Conservation (phyloP, 208 protist genomes). For the Trypanosoma brucei region DNA sequence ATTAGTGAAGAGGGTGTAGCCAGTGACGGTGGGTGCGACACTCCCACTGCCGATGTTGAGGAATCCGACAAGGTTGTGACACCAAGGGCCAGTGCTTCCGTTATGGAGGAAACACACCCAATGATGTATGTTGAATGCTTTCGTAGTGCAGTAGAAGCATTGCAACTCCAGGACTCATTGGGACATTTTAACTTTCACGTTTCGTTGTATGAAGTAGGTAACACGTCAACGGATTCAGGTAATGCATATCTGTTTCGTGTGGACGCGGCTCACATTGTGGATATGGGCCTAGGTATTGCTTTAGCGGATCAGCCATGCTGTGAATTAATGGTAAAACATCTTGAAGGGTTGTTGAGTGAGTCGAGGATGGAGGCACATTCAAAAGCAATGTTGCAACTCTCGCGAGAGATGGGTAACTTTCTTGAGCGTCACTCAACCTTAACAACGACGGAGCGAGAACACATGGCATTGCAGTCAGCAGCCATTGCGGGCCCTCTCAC, state of each 20-base stretch:
- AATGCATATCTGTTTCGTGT: slow-evolving; percentile 23
- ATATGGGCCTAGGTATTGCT: slow-evolving; percentile 61
- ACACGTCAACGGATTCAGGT: neutral
- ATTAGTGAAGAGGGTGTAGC: too few species aligned
- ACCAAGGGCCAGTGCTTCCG: neutral
- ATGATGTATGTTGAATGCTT: slow-evolving; percentile 10
- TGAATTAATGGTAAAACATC: slow-evolving; percentile 27
- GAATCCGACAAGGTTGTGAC: neutral
- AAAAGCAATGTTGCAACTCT: slow-evolving; percentile 53
- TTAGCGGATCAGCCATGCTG: slow-evolving; percentile 53
- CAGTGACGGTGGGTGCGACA: too few species aligned
- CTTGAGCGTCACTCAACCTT: slow-evolving; percentile 68
- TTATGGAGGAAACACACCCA: neutral
- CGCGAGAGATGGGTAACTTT: slow-evolving; percentile 58
- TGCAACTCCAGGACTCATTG: slow-evolving; percentile 52
- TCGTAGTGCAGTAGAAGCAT: slow-evolving; percentile 18
- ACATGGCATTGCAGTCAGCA: slow-evolving; percentile 61
- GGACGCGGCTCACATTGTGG: slow-evolving; percentile 30
- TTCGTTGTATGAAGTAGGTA: slow-evolving; percentile 8
- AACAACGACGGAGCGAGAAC: slow-evolving; percentile 39
- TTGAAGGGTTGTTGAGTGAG: slow-evolving; percentile 43
- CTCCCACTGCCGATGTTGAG: neutral
- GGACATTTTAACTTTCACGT: slow-evolving; percentile 37
- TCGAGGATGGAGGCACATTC: slow-evolving; percentile 53
- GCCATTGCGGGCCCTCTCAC: slow-evolving; percentile 43